These are phyloP conservation scores for Metarhizium album DNA, from an alignment of 2,329 filamentous ascomycete species.

Conservation along the genomic window DNA sequence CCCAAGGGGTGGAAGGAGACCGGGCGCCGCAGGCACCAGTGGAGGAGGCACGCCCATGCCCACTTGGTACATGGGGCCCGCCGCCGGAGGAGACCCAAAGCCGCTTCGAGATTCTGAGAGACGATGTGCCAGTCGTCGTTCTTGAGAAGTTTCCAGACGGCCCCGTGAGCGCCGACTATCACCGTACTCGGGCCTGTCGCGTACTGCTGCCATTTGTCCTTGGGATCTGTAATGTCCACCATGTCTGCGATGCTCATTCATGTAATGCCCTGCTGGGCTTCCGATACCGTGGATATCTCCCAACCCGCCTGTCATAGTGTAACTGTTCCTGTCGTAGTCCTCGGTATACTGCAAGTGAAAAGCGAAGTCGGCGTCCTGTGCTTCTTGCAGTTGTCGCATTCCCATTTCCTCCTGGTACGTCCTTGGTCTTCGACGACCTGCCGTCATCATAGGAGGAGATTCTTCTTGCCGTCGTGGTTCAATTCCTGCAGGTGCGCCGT, in stretches of 20 bases:
- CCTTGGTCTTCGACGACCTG: conserved; percentile 14
- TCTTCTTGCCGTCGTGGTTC: conserved; percentile 15
- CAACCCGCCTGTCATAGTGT: conserved; percentile 20
- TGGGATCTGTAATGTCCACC: conserved; percentile 3
- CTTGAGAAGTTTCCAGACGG: conserved; percentile 30
- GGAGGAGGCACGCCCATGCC: conserved; percentile 12
- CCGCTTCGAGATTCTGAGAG: conserved; percentile 32
- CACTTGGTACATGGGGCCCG: conserved; percentile 20
- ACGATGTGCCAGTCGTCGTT: conserved; percentile 39
- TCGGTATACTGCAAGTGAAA: conserved; percentile 17
- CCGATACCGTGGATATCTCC: conserved; percentile 33
- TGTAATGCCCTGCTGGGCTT: conserved; percentile 45
- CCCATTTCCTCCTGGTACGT: conserved; percentile 38
- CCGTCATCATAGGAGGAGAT: conserved; percentile 10
- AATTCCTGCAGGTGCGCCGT: conserved; percentile 19
- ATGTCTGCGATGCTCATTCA: conserved; percentile 47
- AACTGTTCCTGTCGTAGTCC: conserved; percentile 30
- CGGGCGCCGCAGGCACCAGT: background rate
- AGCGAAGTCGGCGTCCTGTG: conserved; percentile 29
- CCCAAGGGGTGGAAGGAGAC: background rate
- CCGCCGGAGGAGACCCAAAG: conserved; percentile 23
- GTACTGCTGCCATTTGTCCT: background rate
- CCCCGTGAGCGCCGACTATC: conserved; percentile 33
- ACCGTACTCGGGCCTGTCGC: conserved; percentile 22
- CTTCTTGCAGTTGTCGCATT: conserved; percentile 35